Base-by-base conservation (phyloP, 1,284 basidiomycete species). In the Cutaneotrichosporon sp. region DNA sequence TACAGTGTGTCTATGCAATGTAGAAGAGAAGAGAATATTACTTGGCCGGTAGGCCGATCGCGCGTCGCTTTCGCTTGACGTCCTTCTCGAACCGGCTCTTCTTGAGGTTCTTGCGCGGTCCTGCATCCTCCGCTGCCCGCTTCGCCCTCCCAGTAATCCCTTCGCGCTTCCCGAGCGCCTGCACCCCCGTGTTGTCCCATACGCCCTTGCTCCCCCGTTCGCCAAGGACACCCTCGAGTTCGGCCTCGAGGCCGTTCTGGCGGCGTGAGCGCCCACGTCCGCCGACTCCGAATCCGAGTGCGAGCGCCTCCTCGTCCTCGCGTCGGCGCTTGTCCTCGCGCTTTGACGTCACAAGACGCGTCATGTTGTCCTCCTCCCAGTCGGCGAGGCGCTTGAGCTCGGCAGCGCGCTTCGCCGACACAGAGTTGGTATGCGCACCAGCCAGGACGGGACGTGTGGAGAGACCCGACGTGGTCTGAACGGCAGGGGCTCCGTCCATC, bases 311-410 rank as follows among this genome's bases (percentile, higher is more conserved):
- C 79, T 99, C 96, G 78, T 99, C 96, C 66, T 88, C 84, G 62
- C 82, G 81, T n/a, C 96, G 84, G 62, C 88, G 83, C 75, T 85
- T 87, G 22, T 86, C 86, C 61, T 97, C 96, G 75, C 88, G 89
- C 85, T 97, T 98, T 78, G 89, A 91, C 85, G 94, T 90, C 66
- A 96, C 86, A 62, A 98, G 79, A 62, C 96, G 88, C 32, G 90
- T 93, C 82, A 98, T 94, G 80, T 97, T 96, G 61, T 92, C 91
- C 80, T 98, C 96, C 81, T 99, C 96, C 80, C 92, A 99, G 69
- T 92, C 90, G 60, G 87, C 87, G 82, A 97, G 89, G 14, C 89
- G 86, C 70, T 88, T 86, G 65, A 98, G 84, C 86, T 83, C 61
- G 83, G 83, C 46, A 84, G 88, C 65, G 82, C 86, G 59, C 59